A percentile compares a stretch with the other conserved stretches of the same genome.
phyloP scores from a whole-genome alignment of 2,329 filamentous ascomycete species.

The Ophiocordyceps camponoti-floridani region DNA sequence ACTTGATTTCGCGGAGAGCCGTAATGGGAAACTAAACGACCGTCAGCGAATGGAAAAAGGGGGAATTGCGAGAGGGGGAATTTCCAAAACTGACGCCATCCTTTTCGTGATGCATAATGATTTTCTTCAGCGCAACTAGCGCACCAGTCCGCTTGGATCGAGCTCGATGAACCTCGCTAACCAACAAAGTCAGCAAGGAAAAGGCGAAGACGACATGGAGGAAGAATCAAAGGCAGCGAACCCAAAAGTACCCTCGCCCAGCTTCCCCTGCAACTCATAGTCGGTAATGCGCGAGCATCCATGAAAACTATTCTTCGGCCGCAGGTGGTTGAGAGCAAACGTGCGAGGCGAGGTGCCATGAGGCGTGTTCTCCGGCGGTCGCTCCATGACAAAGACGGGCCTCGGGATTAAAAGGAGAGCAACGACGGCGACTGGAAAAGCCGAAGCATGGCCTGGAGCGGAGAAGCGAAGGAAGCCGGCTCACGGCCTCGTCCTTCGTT shows the following conservation, averaged over 20 bases:
- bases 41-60: conserved; percentile 2
- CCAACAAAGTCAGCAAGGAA: background rate
- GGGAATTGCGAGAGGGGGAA: background rate
- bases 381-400: conserved; percentile 10
- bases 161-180: conserved; percentile 78
- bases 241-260: conserved; percentile 94
- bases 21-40: conserved; percentile 77
- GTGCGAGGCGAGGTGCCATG: conserved; percentile 31
- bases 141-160: conserved; percentile 55
- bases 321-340: conserved; percentile 38
- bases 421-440: too few species aligned
- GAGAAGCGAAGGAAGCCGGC: too few species aligned
- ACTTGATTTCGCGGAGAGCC: conserved; percentile 89
- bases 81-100: conserved; percentile 49
- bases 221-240: conserved; percentile 18
- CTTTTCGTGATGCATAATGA: conserved; percentile 98
- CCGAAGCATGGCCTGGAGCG: too few species aligned
- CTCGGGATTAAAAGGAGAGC: background rate
- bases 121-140: conserved; percentile 87
- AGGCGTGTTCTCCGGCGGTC: conserved; percentile 11
- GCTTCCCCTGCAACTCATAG: conserved; percentile 64
- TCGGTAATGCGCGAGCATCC: conserved; percentile 74
- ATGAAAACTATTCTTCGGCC: conserved; percentile 44
- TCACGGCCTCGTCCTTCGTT: too few species aligned
- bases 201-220: background rate